Base-by-base conservation (phyloP, 495 filamentous ascomycete genomes). In the Annulohypoxylon moriforme region DNA sequence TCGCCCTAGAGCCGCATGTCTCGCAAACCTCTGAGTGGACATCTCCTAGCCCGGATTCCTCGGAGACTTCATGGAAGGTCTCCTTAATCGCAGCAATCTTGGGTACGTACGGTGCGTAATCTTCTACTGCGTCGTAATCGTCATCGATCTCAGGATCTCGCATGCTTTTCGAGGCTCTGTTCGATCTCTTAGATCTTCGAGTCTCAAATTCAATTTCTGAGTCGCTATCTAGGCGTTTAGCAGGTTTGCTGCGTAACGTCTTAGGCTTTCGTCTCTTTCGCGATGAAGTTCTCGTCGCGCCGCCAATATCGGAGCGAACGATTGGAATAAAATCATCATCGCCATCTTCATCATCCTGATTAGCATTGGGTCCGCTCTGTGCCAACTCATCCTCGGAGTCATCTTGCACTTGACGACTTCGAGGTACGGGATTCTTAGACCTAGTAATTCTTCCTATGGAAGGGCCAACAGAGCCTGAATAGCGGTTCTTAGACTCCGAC, bases 11-110 rank as follows among this genome's bases (percentile, higher is more conserved):
- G 38, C 38, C 38, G 78, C 96, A 99, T n/a, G 85, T 82, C 65
- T 92, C 90, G 77, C 96, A 99, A 4, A 74, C 75, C 16, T 86
- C 79, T n/a, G 81, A 86, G 77, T 99, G 96, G 5, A 84, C 82
- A 31, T 80, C 75, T 67, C 86, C 83, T 77, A 97, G 97, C 0
- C 85, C 81, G 64, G 89, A 83, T 13, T 78, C 75, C 1, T 73
- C 33, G 5, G 87, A 71, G 9, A 90, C 67, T 13, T 78, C 78
- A 60, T 88, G 79, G 76, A 94, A 97, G 0, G 82, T 73, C 75
- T 98, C 94, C 63, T 89, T 87, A 3, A 93, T 86, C 11, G 88
- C 88, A 25, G 85, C 78, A 31, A 86, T 79, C 70, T 88, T 92
- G 1, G 85, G 82, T 3, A 71, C 72, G 1, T 68, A 77, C 10